Conservation (phyloP, 495 filamentous ascomycete genomes). For the Podospora appendiculata region DNA sequence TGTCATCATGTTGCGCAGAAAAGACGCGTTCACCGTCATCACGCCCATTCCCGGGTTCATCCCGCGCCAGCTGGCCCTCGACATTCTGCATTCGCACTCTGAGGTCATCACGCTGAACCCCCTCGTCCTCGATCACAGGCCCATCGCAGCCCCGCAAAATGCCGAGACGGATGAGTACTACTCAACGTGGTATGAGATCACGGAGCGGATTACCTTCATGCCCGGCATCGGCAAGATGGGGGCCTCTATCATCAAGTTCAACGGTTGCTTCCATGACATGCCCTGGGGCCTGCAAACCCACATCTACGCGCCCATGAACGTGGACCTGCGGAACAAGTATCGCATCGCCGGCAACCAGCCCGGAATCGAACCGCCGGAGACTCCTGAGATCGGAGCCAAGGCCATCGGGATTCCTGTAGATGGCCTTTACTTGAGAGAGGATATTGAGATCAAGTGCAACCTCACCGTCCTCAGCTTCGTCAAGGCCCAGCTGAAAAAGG, state of each 20-base stretch:
- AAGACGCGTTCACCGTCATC: conserved; percentile 39
- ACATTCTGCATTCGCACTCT: conserved; percentile 47
- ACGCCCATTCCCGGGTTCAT: conserved; percentile 42
- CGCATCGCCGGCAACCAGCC: conserved; percentile 53
- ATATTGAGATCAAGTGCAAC: conserved; percentile 68
- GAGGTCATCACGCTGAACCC: conserved; percentile 74
- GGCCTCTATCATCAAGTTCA: conserved; percentile 59
- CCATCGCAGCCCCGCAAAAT: conserved; percentile 54
- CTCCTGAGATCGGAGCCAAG: conserved; percentile 48
- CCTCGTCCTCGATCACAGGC: conserved; percentile 57
- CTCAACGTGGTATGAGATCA: conserved; percentile 61
- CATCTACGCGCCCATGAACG: conserved; percentile 56
- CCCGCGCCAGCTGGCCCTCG: conserved; percentile 38
- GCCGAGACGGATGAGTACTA: conserved; percentile 63
- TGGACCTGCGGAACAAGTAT: conserved; percentile 44
- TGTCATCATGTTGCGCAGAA: conserved; percentile 38
- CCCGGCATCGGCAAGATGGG: conserved; percentile 53
- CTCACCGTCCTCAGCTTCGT: conserved; percentile 59
- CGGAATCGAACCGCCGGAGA: conserved; percentile 50
- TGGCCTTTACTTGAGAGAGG: conserved; percentile 68
- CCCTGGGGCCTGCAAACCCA: conserved; percentile 66
- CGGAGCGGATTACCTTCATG: conserved; percentile 58
- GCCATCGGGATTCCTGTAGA: conserved; percentile 45
- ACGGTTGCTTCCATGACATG: conserved; percentile 67
- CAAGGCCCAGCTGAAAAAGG: conserved; percentile 59